Conservation (phyloP, 1,139 yeast genomes). For the Geotrichum siamense region DNA sequence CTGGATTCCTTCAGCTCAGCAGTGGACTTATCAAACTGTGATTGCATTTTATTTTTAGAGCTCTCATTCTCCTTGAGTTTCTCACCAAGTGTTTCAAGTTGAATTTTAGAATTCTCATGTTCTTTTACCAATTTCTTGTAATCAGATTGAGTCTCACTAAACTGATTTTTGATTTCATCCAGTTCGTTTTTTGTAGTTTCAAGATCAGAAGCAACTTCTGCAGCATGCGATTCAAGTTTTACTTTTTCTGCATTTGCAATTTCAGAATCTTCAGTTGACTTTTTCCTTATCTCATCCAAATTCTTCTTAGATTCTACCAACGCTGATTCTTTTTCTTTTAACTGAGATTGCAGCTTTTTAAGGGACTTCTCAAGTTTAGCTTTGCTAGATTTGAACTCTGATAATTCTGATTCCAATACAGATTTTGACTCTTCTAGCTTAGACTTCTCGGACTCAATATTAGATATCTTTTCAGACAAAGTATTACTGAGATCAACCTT, state of each 20-base stretch:
- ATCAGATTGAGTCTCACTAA: too few species aligned
- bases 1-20: too few species aligned
- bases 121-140: slow-evolving; percentile 4
- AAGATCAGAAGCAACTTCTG: too few species aligned
- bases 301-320: slow-evolving; percentile 1
- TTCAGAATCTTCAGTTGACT: too few species aligned
- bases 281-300: slow-evolving; percentile 1
- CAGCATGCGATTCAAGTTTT: too few species aligned
- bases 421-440: slow-evolving; percentile 5
- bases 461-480: slow-evolving; percentile 4
- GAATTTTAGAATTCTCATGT: slow-evolving; percentile 8
- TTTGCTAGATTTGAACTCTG: slow-evolving; percentile 13
- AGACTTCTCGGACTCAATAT: slow-evolving; percentile 3
- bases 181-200: too few species aligned
- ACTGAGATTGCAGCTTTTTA: slow-evolving; percentile 6
- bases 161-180: too few species aligned
- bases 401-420: slow-evolving; percentile 5
- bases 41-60: too few species aligned
- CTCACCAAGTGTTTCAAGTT: too few species aligned
- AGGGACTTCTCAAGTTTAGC: slow-evolving; percentile 8
- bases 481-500: slow-evolving; percentile 10
- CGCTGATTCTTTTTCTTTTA: slow-evolving; percentile 1
- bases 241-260: too few species aligned
- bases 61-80: too few species aligned
- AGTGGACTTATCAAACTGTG: too few species aligned